These are phyloP conservation scores for Pseudogymnoascus sp. DNA, from an alignment of 2,329 filamentous ascomycete genomes.

Conservation along the genomic window DNA sequence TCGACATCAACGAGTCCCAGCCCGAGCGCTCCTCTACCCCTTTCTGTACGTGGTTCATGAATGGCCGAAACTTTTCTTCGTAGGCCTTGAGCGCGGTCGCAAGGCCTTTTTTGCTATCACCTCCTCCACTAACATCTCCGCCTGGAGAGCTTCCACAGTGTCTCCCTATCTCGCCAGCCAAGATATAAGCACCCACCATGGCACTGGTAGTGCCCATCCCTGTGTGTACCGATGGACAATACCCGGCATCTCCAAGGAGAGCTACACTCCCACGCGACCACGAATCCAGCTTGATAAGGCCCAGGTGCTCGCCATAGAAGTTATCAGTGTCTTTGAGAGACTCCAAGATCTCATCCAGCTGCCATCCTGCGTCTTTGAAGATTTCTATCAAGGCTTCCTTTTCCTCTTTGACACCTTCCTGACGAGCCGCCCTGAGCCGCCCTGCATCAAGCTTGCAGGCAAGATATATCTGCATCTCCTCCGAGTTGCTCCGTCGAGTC, in stretches of 20 bases:
- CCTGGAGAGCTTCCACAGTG: background rate
- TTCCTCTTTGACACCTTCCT: slow-evolving; percentile 28
- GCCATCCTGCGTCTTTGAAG: slow-evolving; percentile 40
- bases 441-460: slow-evolving; percentile 23
- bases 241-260: slow-evolving; percentile 48
- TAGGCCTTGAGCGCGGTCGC: slow-evolving; percentile 37
- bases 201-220: slow-evolving; percentile 46
- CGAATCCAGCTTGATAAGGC: slow-evolving; percentile 36
- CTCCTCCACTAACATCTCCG: slow-evolving; percentile 13
- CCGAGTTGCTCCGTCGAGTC: slow-evolving; percentile 33
- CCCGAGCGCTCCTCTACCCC: background rate
- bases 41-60: slow-evolving; percentile 37
- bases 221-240: slow-evolving; percentile 40
- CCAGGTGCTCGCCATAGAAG: slow-evolving; percentile 41
- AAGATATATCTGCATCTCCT: slow-evolving; percentile 35
- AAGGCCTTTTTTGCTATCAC: slow-evolving; percentile 41
- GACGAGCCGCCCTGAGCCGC: slow-evolving; percentile 23
- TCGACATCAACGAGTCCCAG: slow-evolving; percentile 23
- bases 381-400: slow-evolving; percentile 34
- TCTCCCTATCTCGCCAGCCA: slow-evolving; percentile 45
- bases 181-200: slow-evolving; percentile 45
- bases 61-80: slow-evolving; percentile 38
- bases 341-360: slow-evolving; percentile 36
- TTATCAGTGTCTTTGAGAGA: slow-evolving; percentile 34
- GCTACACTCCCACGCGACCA: slow-evolving; percentile 42